Base-by-base conservation (phyloP, 352 stramenopile genomes). In the Pythium volutum region DNA sequence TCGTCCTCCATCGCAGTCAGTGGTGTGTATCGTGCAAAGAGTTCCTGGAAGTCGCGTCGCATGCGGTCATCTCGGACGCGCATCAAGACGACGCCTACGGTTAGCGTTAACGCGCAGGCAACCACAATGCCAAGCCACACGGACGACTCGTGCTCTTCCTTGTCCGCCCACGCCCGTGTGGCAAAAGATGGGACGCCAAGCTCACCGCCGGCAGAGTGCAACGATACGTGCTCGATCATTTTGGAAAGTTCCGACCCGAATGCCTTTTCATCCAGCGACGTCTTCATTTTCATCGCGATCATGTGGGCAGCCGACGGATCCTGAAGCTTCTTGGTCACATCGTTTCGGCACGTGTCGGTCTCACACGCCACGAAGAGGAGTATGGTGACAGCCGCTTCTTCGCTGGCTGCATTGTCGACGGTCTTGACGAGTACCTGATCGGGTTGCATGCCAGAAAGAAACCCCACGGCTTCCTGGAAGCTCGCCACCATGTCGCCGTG, bases 11-110 rank as follows among this genome's bases (percentile, higher is more conserved):
- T 66, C 25, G 64, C 50, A 6, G 61, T 70, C 12, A 73, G 39
- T 12, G 69, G 69, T 10, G 69, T 73, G 61, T 75, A 75, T 29
- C 55, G 60, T 14, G 64, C 55, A 39, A 75, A 70, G 16, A 75
- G 52, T 38, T 73, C 64, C 8, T 52, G 65, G 26, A 75, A 73
- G 15, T 75, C 69, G 2, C 64, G 69, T 10, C 66, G 69, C n/a
- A 75, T 70, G 3, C 64, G 59, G 9, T 73, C 57, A 15, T 73
- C 69, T 14, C 65, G 56, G 4, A 68, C 55, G 26, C 62, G 51
- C 23, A 75, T 25, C 46, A 69, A 29, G 0, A 73, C 25, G 22
- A 73, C 36, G 0, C 45, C 64, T 1, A 58, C 56, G 4, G 57
- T 61, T 4, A 75, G 56, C 4, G 56, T 67, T 26, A 57, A 55